These are phyloP conservation scores for Diplodia corticola DNA, from an alignment of 2,329 filamentous ascomycete genomes.

Conservation along the genomic window DNA sequence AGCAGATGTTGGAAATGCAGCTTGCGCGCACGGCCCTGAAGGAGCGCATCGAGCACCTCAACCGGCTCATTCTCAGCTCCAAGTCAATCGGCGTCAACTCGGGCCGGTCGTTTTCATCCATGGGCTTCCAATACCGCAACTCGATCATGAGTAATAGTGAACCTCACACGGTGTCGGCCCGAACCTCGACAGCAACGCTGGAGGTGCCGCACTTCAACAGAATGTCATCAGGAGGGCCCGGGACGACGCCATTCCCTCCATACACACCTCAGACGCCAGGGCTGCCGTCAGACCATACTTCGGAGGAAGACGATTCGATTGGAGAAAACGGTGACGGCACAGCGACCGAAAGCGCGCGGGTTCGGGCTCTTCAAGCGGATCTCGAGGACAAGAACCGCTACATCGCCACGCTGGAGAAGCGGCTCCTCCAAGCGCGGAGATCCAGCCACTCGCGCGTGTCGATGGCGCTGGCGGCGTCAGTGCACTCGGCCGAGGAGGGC, in stretches of 20 bases:
- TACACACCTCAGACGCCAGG: slow-evolving; percentile 29
- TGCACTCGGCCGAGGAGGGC: slow-evolving; percentile 70
- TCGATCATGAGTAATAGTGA: slow-evolving; percentile 44
- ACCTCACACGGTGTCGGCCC: slow-evolving; percentile 51
- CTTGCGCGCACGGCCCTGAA: slow-evolving; percentile 92
- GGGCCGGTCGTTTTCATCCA: slow-evolving; percentile 42
- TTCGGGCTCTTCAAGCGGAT: slow-evolving; percentile 90
- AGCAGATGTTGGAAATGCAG: slow-evolving; percentile 99
- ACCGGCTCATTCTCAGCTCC: slow-evolving; percentile 89
- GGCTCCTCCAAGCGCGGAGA: slow-evolving; percentile 83
- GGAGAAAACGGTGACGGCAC: slow-evolving; percentile 86
- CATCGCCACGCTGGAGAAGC: slow-evolving; percentile 89
- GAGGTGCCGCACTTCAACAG: slow-evolving; percentile 39
- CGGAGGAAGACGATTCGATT: slow-evolving; percentile 52
- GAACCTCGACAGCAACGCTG: slow-evolving; percentile 42
- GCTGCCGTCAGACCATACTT: slow-evolving; percentile 30
- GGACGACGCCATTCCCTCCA: slow-evolving; percentile 28
- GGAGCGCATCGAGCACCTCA: slow-evolving; percentile 95
- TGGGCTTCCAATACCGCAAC: slow-evolving; percentile 34
- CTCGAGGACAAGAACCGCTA: slow-evolving; percentile 96
- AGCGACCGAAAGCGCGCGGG: slow-evolving; percentile 80
- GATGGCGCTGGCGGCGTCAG: slow-evolving; percentile 67
- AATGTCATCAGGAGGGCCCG: slow-evolving; percentile 28
- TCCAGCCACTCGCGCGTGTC: slow-evolving; percentile 89
- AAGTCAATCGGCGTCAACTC: slow-evolving; percentile 92